Conservation (phyloP, 805 yeast species). For the Monosporozyma siamensis region DNA sequence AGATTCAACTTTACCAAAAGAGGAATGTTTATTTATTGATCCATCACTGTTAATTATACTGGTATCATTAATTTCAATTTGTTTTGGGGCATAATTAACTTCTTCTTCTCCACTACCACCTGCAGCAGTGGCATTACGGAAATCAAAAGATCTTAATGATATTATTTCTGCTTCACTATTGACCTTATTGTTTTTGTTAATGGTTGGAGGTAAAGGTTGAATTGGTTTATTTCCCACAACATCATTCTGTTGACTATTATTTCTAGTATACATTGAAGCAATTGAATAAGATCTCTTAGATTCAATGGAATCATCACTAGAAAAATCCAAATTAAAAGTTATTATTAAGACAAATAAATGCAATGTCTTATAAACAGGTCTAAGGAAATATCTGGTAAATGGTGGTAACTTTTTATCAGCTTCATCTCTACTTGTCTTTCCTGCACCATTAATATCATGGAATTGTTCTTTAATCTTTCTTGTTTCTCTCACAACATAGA, state of each 20-base stretch:
- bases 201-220: neutral
- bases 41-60: neutral
- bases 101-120: neutral
- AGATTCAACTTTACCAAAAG: neutral
- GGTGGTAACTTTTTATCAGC: neutral
- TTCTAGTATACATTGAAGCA: neutral
- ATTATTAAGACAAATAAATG: constrained; percentile 13
- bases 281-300: constrained; percentile 5
- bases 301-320: constrained; percentile 8
- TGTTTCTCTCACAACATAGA: constrained; percentile 59
- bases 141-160: constrained; percentile 1
- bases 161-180: neutral
- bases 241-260: neutral
- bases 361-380: neutral
- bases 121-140: neutral
- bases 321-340: constrained; percentile 17
- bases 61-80: neutral
- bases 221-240: neutral
- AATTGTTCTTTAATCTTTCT: constrained; percentile 37
- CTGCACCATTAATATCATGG: neutral
- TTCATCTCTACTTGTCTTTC: neutral
- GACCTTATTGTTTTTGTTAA: neutral
- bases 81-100: neutral
- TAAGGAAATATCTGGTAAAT: neutral
- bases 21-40: neutral